These are phyloP conservation scores for Celoporthe dispersa DNA, from an alignment of 2,329 filamentous ascomycete genomes.

Conservation along the genomic window DNA sequence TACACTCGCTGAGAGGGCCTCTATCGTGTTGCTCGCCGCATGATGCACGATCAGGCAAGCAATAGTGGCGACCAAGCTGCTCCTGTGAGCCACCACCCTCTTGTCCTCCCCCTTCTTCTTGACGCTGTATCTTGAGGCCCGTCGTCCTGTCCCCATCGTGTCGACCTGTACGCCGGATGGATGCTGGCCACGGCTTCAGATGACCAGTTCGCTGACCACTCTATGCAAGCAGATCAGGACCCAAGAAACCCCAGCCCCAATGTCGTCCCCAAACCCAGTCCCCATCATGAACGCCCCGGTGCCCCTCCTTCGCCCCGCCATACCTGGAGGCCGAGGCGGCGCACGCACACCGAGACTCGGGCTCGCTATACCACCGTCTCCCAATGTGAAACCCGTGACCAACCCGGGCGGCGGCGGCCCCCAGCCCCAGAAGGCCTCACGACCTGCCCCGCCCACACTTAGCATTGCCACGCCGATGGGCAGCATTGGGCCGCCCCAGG, in stretches of 20 bases:
- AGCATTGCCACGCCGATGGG: slow-evolving; percentile 90
- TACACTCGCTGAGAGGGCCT: slow-evolving; percentile 13
- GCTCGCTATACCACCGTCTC: slow-evolving; percentile 87
- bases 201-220: slow-evolving; percentile 11
- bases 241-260: slow-evolving; percentile 21
- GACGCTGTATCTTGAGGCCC: no score
- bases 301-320: slow-evolving; percentile 81
- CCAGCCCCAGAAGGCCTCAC: slow-evolving; percentile 43
- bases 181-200: background rate
- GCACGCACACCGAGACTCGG: slow-evolving; percentile 77
- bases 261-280: slow-evolving; percentile 36
- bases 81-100: slow-evolving; percentile 22
- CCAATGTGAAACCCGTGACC: slow-evolving; percentile 77
- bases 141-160: background rate
- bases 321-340: slow-evolving; percentile 69
- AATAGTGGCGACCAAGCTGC: slow-evolving; percentile 27
- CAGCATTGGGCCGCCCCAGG: slow-evolving; percentile 73
- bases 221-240: slow-evolving; percentile 20
- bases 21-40: slow-evolving; percentile 20
- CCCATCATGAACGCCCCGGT: slow-evolving; percentile 71
- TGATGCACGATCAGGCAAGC: slow-evolving; percentile 33
- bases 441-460: slow-evolving; percentile 76
- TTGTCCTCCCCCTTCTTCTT: slow-evolving; percentile 2
- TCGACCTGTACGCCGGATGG: background rate
- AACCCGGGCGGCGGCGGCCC: slow-evolving; percentile 42